phyloP scores from a whole-genome alignment of 2,329 filamentous ascomycete species.

The Cordyceps tenuipes region DNA sequence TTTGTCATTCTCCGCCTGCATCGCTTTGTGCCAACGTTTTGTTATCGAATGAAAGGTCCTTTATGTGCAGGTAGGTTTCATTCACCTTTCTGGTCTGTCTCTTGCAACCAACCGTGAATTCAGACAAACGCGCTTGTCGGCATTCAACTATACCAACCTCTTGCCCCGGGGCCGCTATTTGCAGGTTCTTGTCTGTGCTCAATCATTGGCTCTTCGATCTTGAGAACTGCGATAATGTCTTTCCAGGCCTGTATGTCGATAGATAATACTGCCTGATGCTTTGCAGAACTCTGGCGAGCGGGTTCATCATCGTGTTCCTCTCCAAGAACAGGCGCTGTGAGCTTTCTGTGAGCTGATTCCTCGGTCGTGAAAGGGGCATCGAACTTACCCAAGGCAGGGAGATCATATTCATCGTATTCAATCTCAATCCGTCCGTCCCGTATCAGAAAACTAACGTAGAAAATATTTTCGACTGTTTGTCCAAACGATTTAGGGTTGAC shows the following conservation, averaged over 20 bases:
- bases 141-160: conserved; percentile 57
- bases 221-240: conserved; percentile 65
- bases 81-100: not conserved
- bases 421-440: conserved; percentile 74
- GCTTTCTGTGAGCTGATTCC: conserved; percentile 7
- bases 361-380: not conserved
- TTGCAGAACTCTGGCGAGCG: conserved; percentile 45
- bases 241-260: conserved; percentile 82
- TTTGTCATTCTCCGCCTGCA: too few species aligned
- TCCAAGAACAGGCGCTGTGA: conserved; percentile 28
- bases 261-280: conserved; percentile 80
- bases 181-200: conserved; percentile 62
- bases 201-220: conserved; percentile 75
- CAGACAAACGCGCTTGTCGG: not conserved
- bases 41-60: too few species aligned
- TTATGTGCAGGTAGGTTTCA: not conserved
- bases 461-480: conserved; percentile 93
- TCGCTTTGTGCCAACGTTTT: too few species aligned
- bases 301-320: conserved; percentile 39
- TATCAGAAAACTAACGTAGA: conserved; percentile 92
- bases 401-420: conserved; percentile 59
- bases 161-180: conserved; percentile 41
- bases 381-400: conserved; percentile 72
- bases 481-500: conserved; percentile 86
- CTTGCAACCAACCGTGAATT: not conserved